Base-by-base conservation (phyloP, 306 rosid species). In the Trifolium fragiferum region DNA sequence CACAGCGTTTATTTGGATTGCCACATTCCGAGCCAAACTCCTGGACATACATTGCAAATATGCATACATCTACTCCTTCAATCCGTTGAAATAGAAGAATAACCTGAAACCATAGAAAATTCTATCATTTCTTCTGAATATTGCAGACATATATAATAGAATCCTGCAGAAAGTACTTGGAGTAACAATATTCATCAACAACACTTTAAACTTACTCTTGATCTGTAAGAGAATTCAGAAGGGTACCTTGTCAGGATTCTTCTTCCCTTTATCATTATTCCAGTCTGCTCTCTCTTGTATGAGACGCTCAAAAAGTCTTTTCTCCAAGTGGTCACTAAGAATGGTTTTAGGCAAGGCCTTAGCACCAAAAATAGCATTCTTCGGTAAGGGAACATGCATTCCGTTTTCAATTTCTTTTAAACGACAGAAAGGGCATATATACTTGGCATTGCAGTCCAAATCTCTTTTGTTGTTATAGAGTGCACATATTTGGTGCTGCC, bases 401-500 rank as follows among this genome's bases (percentile, higher is more conserved):
- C 85, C 82, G 27, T 49, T 78, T 82, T 82, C 74, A 13, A 74
- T 78, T 57, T 84, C 90, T 25, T 82, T 50, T 47, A 85, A 18
- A 54, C 67, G 82, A 76, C 93, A 88, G 50, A 12, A 25, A 44
- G 87, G 89, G 72, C 96, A 89, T 35, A n/a, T 76, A 70, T 85
- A 88, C 47, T 73, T 82, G n/a, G 47, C 82, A 21, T 55, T 68
- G 66, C 67, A 49, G 68, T 72, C 83, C 68, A 41, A 65, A 85
- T 85, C 84, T 53, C 49, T 80, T 41, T 79, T 70, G 7, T 8
- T 41, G 54, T 87, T 78, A 27, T 73, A 90, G 57, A 88, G 90
- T 10, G 86, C 89, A 74, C 96, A 88, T 73, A 86, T 68, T 49
- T 85, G 89, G 84, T 90, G 96, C 41, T 85, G 87, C 96, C 93